These are phyloP conservation scores for Leptographium galeiforme DNA, from an alignment of 2,329 filamentous ascomycete genomes.

Conservation along the genomic window DNA sequence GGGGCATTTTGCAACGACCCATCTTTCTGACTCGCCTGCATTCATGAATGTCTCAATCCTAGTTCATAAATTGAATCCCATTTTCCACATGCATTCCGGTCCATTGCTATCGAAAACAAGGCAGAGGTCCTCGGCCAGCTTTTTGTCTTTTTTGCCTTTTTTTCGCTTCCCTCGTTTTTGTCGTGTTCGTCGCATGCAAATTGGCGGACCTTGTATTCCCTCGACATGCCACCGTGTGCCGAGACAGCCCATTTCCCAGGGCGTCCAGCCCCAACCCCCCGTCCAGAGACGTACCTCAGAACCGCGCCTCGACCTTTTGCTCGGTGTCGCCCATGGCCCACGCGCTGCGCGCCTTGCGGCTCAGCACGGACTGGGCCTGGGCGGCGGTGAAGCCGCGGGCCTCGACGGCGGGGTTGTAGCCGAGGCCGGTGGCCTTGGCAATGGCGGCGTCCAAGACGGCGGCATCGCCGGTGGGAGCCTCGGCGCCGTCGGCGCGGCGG, in stretches of 20 bases:
- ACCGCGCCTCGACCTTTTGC: conserved; percentile 50
- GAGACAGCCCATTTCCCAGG: background rate
- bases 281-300: no score
- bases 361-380: conserved; percentile 60
- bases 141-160: conserved; percentile 7
- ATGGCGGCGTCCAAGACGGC: conserved; percentile 48
- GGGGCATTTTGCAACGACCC: background rate
- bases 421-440: conserved; percentile 53
- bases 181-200: background rate
- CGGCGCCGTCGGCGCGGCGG: conserved; percentile 63
- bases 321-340: conserved; percentile 70
- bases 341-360: conserved; percentile 47
- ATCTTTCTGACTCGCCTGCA: background rate
- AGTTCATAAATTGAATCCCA: no score
- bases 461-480: conserved; percentile 28
- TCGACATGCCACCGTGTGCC: background rate
- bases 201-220: background rate
- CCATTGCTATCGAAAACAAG: no score
- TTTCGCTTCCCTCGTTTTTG: background rate
- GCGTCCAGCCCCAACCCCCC: no score
- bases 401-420: conserved; percentile 84
- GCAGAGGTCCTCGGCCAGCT: no score
- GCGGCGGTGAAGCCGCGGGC: conserved; percentile 76
- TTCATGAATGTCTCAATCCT: no score
- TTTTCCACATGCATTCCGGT: background rate